Evolutionary conservation across 176 grass and related monocot genomes (phyloP).

Genomic region (Pontederia paniculata): DNA sequence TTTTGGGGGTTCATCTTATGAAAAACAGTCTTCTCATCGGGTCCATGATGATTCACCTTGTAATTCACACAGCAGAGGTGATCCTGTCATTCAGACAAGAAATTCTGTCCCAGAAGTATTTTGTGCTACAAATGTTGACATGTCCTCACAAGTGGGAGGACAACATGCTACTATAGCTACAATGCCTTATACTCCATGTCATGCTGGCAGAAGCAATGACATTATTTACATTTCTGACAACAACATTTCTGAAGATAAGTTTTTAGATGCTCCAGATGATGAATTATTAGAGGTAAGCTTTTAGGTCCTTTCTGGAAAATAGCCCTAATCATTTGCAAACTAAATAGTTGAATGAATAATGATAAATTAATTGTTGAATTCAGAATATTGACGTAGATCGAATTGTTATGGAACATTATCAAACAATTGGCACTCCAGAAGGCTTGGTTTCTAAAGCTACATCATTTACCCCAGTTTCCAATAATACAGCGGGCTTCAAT

Average conservation of each 20-base stretch:
- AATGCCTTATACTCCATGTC: slow-evolving; percentile 19
- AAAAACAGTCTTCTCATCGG: slow-evolving; percentile 9
- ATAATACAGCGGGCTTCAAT: slow-evolving; percentile 15
- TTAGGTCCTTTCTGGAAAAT: background rate
- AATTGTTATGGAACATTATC: slow-evolving; percentile 92
- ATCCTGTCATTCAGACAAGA: slow-evolving; percentile 7
- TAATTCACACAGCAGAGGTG: slow-evolving; percentile 19
- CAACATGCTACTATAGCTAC: slow-evolving; percentile 15
- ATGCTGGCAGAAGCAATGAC: slow-evolving; percentile 11
- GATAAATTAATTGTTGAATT: slow-evolving; percentile 21
- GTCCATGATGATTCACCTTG: background rate
- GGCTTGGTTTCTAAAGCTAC: slow-evolving; percentile 25
- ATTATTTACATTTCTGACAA: slow-evolving; percentile 8
- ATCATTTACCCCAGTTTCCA: slow-evolving; percentile 32
- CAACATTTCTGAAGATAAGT: slow-evolving; percentile 28
- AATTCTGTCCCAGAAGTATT: slow-evolving; percentile 15
- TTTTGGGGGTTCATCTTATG: slow-evolving; percentile 17
- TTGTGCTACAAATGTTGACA: slow-evolving; percentile 15
- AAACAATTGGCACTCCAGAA: slow-evolving; percentile 52
- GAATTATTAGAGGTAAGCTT: slow-evolving; percentile 61
- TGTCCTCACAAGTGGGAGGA: slow-evolving; percentile 13
- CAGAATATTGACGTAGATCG: slow-evolving; percentile 84
- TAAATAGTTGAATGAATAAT: background rate
- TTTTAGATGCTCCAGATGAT: slow-evolving; percentile 50
- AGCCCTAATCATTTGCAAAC: background rate